Base-by-base conservation (phyloP, 441 rosid genomes). In the Populus hybrid region DNA sequence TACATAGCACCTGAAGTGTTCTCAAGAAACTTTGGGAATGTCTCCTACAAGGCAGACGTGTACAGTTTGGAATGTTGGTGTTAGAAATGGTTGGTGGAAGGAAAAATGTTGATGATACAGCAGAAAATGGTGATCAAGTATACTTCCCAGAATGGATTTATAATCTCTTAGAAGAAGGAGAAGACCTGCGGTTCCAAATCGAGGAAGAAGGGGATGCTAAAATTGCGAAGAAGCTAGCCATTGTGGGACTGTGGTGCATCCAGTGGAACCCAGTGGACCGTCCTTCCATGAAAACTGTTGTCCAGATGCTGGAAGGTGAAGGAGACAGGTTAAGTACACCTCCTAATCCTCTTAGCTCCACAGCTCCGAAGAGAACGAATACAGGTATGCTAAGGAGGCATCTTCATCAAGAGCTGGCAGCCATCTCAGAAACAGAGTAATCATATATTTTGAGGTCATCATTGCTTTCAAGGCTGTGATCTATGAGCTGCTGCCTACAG, bases 21-120 rank as follows among this genome's bases (percentile, higher is more conserved):
- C 38, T 23, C 36, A 12, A 74, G 28, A 18, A 74, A 74, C 9
- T 74, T 59, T 3, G 69, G 69, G 30, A 57, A 5, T 5, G 76
- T 57, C 0, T 73, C 76, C 8, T 73, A n/a, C 6, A 73, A 73
- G 8, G 35, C 76, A 18, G 59, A 74, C n/a, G 68, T 73, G 16
- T 73, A 73, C 4, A 73, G 75, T n/a, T 73, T 59, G 50, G 75
- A 11, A 73, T 73, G 68, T n/a, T 73, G 4, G 67, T 59, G 26
- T 4, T 59, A 8, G 75, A 73, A 73, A 73, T 73, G 53, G 69
- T 68, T 10, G 78, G 78, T 16, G 77, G 77, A 74, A 38, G 77
- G 36, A 74, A 66, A 34, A 66, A 23, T 16, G 69, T 28, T 14
- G 69, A 66, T 5, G 34, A 24, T 0, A 66, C 16, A 14, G 16